Conservation (phyloP, 2,329 filamentous ascomycete species). For the Trichoderma semiorbis region DNA sequence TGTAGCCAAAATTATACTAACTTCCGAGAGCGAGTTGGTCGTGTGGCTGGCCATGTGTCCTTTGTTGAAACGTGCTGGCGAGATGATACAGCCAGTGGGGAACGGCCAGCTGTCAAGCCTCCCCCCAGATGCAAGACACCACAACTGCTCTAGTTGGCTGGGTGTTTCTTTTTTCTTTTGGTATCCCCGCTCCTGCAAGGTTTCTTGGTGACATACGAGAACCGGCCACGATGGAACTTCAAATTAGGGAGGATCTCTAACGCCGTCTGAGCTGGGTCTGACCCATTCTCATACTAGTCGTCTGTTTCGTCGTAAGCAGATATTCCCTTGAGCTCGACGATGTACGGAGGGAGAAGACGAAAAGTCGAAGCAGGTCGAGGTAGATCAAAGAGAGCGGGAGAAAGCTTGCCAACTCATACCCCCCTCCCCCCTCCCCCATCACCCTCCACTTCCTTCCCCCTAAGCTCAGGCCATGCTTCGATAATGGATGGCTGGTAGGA, state of each 20-base stretch:
- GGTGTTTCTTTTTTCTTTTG: not conserved
- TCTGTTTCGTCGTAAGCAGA: not conserved
- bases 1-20: conserved; percentile 21
- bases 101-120: conserved; percentile 32
- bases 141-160: conserved; percentile 20
- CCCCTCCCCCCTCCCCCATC: conserved; percentile 4
- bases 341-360: not conserved
- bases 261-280: not conserved
- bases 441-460: conserved; percentile 1
- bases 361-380: not conserved
- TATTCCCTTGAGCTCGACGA: not conserved
- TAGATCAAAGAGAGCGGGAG: conserved; percentile 1
- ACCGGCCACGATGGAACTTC: conserved; percentile 8
- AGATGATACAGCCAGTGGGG: conserved; percentile 30
- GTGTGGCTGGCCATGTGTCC: conserved; percentile 37
- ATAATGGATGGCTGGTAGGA: conserved; percentile 18
- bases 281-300: conserved; percentile 3
- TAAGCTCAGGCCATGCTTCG: conserved; percentile 13
- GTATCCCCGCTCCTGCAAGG: conserved; percentile 15
- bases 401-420: conserved; percentile 14
- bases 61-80: conserved; percentile 35
- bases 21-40: conserved; percentile 19
- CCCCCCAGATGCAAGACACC: conserved; percentile 21
- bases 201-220: conserved; percentile 14
- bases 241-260: not conserved